A percentile compares a stretch with the other conserved stretches of the same genome.
phyloP scores from a whole-genome alignment of 1,284 basidiomycete species.

The Boletus subluridellus region DNA sequence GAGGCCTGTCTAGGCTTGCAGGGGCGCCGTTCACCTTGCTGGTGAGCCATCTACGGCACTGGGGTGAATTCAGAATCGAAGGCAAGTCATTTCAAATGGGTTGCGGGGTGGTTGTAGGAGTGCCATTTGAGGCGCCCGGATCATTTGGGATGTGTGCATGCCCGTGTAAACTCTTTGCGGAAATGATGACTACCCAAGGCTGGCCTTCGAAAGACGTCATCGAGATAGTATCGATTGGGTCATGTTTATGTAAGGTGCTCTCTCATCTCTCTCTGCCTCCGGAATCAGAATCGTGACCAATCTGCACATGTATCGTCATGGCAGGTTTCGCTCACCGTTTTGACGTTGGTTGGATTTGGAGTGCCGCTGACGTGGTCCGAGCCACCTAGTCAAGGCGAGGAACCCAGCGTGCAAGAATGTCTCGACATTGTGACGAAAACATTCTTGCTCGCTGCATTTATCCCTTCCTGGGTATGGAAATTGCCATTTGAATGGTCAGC shows the following conservation, averaged over 20 bases:
- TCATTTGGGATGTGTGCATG: too few relatives aligned
- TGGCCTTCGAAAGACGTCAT: constrained; percentile 39
- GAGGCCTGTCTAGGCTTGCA: too few relatives aligned
- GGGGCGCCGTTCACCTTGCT: too few relatives aligned
- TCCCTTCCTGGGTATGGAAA: constrained; percentile 28
- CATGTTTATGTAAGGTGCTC: constrained; percentile 41
- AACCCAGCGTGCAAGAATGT: constrained; percentile 43
- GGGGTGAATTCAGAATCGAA: too few relatives aligned
- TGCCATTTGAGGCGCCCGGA: too few relatives aligned
- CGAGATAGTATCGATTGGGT: constrained; percentile 38
- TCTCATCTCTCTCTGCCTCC: background rate
- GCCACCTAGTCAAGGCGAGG: constrained; percentile 35
- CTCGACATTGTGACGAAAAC: constrained; percentile 39
- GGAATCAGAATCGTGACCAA: background rate
- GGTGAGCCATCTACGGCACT: too few relatives aligned
- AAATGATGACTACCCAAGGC: constrained; percentile 43
- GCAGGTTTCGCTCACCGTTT: constrained; percentile 47
- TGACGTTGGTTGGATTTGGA: constrained; percentile 52
- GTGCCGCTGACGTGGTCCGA: constrained; percentile 44
- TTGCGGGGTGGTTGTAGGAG: too few relatives aligned
- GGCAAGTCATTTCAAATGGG: too few relatives aligned
- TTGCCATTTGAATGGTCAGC: background rate
- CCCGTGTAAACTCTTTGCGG: constrained; percentile 23
- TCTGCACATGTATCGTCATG: background rate
- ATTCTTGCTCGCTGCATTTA: constrained; percentile 24